Conservation (phyloP, 1,139 yeast genomes). For the Kodamaea sp. region DNA sequence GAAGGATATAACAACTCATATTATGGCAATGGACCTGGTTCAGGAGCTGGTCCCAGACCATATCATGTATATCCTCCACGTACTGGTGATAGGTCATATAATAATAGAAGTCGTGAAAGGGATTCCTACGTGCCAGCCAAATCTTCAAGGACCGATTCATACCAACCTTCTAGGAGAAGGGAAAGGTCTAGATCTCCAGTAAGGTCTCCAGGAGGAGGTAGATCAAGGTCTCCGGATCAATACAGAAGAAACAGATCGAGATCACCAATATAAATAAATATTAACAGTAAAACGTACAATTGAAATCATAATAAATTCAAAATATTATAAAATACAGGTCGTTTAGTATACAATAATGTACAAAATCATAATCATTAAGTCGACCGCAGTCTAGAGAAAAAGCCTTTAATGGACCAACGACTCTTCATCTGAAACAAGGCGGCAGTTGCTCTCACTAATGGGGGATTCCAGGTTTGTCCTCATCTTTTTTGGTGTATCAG, state of each 20-base stretch:
- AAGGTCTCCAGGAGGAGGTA: slow-evolving; percentile 7
- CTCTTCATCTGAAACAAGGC: no score
- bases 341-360: no score
- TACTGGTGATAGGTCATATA: slow-evolving; percentile 4
- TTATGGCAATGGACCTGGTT: slow-evolving; percentile 5
- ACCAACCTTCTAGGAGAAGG: slow-evolving; percentile 14
- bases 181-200: slow-evolving; percentile 9
- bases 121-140: slow-evolving; percentile 17
- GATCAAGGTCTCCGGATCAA: slow-evolving; percentile 14
- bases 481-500: no score
- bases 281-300: no score
- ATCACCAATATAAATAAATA: not conserved
- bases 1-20: slow-evolving; percentile 3
- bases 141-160: slow-evolving; percentile 18
- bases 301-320: no score
- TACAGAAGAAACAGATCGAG: slow-evolving; percentile 8
- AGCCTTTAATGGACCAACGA: no score
- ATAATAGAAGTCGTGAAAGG: slow-evolving; percentile 12
- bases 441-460: no score
- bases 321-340: not conserved
- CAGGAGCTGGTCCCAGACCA: slow-evolving; percentile 11
- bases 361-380: no score
- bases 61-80: slow-evolving; percentile 13
- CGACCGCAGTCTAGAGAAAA: no score
- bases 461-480: no score